These are phyloP conservation scores for Inga leiocalycina DNA, from an alignment of 306 rosid species.

Conservation along the genomic window DNA sequence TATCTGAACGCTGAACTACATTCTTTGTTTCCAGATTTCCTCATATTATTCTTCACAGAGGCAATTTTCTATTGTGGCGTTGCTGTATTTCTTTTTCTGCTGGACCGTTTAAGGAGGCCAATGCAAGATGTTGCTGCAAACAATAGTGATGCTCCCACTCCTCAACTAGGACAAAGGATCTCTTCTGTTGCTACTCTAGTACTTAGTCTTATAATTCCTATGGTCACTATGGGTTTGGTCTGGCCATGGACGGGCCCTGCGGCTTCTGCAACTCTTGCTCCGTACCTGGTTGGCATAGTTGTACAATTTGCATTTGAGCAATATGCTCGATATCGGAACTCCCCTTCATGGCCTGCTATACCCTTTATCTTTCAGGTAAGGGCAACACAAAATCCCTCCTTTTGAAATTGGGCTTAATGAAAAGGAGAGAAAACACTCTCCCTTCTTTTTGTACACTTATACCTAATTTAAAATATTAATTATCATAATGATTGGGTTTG, in stretches of 20 bases:
- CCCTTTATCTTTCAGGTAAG: conserved; percentile 95
- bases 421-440: not conserved
- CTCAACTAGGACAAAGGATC: conserved; percentile 73
- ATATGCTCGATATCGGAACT: conserved; percentile 80
- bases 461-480: too few species aligned
- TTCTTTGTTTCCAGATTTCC: conserved; percentile 77
- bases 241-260: conserved; percentile 99
- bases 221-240: conserved; percentile 99
- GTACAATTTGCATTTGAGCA: conserved; percentile 98
- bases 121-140: conserved; percentile 38
- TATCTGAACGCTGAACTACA: conserved; percentile 28
- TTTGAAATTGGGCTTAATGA: not conserved
- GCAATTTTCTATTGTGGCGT: conserved; percentile 93
- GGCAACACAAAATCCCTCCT: conserved; percentile 8
- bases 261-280: conserved; percentile 99
- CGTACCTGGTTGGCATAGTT: conserved; percentile 90
- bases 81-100: conserved; percentile 71
- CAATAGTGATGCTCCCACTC: conserved; percentile 39
- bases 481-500: too few species aligned
- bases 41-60: conserved; percentile 97
- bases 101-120: conserved; percentile 71
- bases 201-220: conserved; percentile 91
- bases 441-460: not conserved
- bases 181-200: conserved; percentile 80
- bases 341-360: conserved; percentile 88